Evolutionary conservation across 805 yeast species (phyloP), one percentile per base, ranked within the genome.

Genomic region (Hanseniaspora occidentalis): DNA sequence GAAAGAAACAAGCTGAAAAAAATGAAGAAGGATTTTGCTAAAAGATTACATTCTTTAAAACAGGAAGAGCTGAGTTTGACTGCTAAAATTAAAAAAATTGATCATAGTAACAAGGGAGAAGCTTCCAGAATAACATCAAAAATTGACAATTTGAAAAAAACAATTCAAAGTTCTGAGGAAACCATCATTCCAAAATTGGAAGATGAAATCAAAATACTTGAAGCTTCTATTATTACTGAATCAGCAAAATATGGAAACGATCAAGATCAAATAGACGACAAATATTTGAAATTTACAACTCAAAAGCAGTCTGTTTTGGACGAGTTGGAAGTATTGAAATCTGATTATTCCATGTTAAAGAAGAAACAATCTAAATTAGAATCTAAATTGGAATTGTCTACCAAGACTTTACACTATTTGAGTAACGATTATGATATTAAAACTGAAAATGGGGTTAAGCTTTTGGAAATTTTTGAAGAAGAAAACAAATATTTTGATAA

Each of bases 1-100:
- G 84, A 77, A 47, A 71, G 72, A 49, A 50, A 62, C n/a, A 72
- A 70, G 42, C 50, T 77, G 48, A 78, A 76, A 54, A 73, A 74
- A 40, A 54, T 69, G 37, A 71, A 73, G 47, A 71, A 71, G 37
- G 85, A 79, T 43, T 67, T 75, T 50, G 62, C 72, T 39, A 78
- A 77, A 48, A 68, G 69, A 40, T 56, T 77, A 10, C 57, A 65
- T 10, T 53, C 73, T 0, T 56, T 75, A 40, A 68, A 75, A 41
- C 60, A 68, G 37, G 86, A 79, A 43, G 75, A 76, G 45, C 83
- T 75, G 29, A 56, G 58, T 35, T 57, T 74, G 36, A 73, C 68
- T 48, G 60, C 58, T 11, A 69, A 73, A 47, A 64, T 72, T 7
- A 56, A 61, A 23, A 65, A 66, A 34, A 68, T 69, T 40, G 73